Conservation (phyloP, 2,329 filamentous ascomycete genomes). For the Trichoderma atrobrunneum region DNA sequence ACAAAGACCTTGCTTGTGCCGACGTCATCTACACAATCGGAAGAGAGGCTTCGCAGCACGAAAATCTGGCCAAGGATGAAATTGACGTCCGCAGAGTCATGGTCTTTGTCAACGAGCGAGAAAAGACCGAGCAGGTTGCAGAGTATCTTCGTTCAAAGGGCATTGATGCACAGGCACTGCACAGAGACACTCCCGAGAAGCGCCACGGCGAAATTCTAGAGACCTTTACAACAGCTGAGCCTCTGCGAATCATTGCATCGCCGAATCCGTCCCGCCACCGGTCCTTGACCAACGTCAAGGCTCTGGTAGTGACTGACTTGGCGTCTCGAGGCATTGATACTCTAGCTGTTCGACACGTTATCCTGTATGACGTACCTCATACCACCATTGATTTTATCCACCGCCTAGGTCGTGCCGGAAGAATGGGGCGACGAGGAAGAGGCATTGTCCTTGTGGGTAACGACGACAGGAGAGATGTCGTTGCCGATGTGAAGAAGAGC, state of each 20-base stretch:
- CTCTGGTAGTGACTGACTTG: constrained; percentile 90
- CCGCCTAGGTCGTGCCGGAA: constrained; percentile 82
- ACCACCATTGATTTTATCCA: constrained; percentile 98
- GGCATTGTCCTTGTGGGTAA: constrained; percentile 89
- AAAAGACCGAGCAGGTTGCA: constrained; percentile 78
- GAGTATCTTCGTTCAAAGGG: constrained; percentile 78
- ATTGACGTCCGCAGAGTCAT: constrained; percentile 79
- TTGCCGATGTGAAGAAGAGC: constrained; percentile 85
- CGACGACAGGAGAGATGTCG: constrained; percentile 83
- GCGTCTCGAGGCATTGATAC: constrained; percentile 94
- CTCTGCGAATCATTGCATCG: constrained; percentile 35
- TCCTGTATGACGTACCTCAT: constrained; percentile 96
- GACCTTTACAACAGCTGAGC: constrained; percentile 62
- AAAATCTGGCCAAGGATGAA: constrained; percentile 52
- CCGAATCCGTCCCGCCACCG: constrained; percentile 40
- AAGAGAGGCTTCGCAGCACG: constrained; percentile 63
- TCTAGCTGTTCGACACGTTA: constrained; percentile 82
- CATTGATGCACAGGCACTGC: constrained; percentile 81
- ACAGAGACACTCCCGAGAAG: constrained; percentile 76
- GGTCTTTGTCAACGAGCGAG: constrained; percentile 95
- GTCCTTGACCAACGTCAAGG: constrained; percentile 73
- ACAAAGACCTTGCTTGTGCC: constrained; percentile 88
- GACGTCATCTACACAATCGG: constrained; percentile 94
- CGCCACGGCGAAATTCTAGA: constrained; percentile 74
- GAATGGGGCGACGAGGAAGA: constrained; percentile 86